Percentiles rank a stretch among this genome's conserved stretches.
Evolutionary conservation across 805 yeast species (phyloP).

Genomic region (Wickerhamiella alocasiicola): DNA sequence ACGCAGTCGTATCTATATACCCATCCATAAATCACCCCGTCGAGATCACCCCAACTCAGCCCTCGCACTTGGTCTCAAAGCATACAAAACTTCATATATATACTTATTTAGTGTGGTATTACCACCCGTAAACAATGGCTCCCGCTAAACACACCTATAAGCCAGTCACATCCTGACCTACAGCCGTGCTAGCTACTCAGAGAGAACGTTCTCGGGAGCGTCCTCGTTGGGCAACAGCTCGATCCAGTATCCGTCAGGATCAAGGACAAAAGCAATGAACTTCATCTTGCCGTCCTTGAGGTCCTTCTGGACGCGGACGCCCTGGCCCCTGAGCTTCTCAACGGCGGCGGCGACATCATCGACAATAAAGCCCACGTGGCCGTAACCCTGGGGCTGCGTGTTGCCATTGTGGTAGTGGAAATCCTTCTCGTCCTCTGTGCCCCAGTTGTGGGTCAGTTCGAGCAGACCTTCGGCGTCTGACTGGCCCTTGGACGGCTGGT

Average conservation of each 20-base stretch:
- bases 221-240: slow-evolving; percentile 47
- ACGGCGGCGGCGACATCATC: slow-evolving; percentile 48
- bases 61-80: no score
- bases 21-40: no score
- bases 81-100: no score
- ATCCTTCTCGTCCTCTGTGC: slow-evolving; percentile 68
- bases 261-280: slow-evolving; percentile 70
- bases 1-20: no score
- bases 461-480: slow-evolving; percentile 49
- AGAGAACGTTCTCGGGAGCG: slow-evolving; percentile 19
- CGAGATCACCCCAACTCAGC: no score
- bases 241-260: slow-evolving; percentile 83
- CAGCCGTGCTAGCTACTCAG: no score
- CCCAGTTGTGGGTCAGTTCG: slow-evolving; percentile 93
- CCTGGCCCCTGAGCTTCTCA: slow-evolving; percentile 35
- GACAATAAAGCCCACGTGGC: slow-evolving; percentile 68
- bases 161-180: no score
- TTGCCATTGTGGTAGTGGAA: slow-evolving; percentile 80
- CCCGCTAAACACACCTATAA: no score
- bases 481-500: slow-evolving; percentile 27
- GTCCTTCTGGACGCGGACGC: slow-evolving; percentile 37
- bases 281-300: slow-evolving; percentile 33
- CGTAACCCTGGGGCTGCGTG: slow-evolving; percentile 67
- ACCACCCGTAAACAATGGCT: no score
- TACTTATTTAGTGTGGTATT: no score